phyloP scores from a whole-genome alignment of 176 grass and related monocot species.

The Oryza brachyantha region DNA sequence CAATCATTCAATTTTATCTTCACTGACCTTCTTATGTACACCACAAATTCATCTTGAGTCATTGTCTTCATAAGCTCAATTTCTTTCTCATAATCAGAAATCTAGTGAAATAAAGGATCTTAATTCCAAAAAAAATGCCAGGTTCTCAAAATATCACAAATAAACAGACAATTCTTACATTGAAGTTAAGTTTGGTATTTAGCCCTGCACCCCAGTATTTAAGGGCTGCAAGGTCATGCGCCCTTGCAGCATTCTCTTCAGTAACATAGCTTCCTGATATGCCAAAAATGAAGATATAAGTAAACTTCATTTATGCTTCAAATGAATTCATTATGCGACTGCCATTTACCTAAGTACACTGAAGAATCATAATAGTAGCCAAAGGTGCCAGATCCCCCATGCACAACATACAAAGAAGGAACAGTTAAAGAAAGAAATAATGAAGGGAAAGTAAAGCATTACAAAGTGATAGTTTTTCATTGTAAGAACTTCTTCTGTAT shows the following conservation, averaged over 20 bases:
- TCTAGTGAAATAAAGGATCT: conserved; percentile 32
- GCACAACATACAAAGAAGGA: conserved; percentile 29
- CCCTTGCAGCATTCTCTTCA: conserved; percentile 89
- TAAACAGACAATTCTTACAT: conserved; percentile 44
- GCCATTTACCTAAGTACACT: conserved; percentile 83
- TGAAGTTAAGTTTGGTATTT: conserved; percentile 82
- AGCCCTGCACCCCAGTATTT: conserved; percentile 81
- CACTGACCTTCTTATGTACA: conserved; percentile 79
- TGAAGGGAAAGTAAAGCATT: background rate
- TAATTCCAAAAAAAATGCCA: conserved; percentile 24
- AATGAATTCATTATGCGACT: background rate
- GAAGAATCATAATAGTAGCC: conserved; percentile 33
- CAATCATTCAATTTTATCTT: background rate
- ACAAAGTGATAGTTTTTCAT: background rate
- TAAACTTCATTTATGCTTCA: conserved; percentile 20
- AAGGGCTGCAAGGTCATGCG: conserved; percentile 92
- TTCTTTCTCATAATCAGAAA: conserved; percentile 83
- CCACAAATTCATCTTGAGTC: conserved; percentile 91
- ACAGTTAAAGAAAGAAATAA: conserved; percentile 1
- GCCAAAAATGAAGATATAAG: conserved; percentile 33
- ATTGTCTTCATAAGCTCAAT: conserved; percentile 81
- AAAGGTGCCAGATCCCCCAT: conserved; percentile 17
- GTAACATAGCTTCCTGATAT: conserved; percentile 88
- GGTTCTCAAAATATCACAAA: conserved; percentile 13
- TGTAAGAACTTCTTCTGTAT: background rate